Base-by-base conservation (phyloP, 805 yeast species). In the Lipomyces orientalis region DNA sequence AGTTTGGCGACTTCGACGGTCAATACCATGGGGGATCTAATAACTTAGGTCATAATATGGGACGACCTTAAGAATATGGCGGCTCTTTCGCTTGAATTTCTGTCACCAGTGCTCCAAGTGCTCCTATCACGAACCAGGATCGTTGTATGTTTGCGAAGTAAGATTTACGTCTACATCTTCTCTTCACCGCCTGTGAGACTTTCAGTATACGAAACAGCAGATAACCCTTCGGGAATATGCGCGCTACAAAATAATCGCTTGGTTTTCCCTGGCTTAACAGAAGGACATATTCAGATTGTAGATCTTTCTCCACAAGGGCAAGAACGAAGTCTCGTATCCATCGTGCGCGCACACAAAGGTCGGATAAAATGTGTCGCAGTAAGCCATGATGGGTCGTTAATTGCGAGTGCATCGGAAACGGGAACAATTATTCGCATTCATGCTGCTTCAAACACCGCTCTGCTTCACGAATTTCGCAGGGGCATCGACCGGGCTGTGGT, bases 401-500 rank as follows among this genome's bases (percentile, higher is more conserved):
- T 92, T 7, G 97, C 97, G 1, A 86, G 91, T 22, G 96, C 96
- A 0, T 88, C 93, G 12, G 90, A 87, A 61, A 86, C 89, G 10
- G 97, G 97, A 0, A 93, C 97, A 0, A 83, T 92, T 8, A 86
- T 92, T 22, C 79, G 97, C 61, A 82, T 91, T 2, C 92, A 89
- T 75, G 87, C 91, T 4, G 85, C 92, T 0, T 81, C 82, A 61
- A 87, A 85, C 43, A 89, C 96, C 34, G 83, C 89, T 0, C 80
- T 91, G 61, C 74, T 91, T n/a, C 89, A 85, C 75, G 97, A 92
- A 76, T 93, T 93, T 74, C 82, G 98, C 73, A 82, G 99, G 61
- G 99, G 99, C 0, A 76, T 93, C 25, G 98, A 95, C 77, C 84
- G 88, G 62, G 98, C 97, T 0, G 81, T 83, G 19, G 85, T 95